These are phyloP conservation scores for Epichloe elymi DNA, from an alignment of 2,329 filamentous ascomycete species.

Conservation along the genomic window DNA sequence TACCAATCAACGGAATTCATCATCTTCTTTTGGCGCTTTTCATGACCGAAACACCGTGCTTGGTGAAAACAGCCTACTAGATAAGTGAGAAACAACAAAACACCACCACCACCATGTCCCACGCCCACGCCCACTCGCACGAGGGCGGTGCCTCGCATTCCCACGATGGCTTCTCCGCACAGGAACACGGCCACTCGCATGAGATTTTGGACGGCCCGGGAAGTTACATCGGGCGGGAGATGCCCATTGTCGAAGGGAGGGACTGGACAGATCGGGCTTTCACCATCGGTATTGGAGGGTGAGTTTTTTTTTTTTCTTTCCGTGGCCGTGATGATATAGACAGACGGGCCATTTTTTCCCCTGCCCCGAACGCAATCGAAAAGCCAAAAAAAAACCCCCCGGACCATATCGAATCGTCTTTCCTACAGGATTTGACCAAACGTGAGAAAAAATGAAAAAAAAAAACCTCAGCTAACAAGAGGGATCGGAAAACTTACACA, in stretches of 20 bases:
- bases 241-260: slow-evolving; percentile 82
- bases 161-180: slow-evolving; percentile 43
- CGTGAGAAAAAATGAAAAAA: too few species aligned
- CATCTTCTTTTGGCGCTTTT: too few species aligned
- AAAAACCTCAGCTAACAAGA: too few species aligned
- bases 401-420: too few species aligned
- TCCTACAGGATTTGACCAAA: too few species aligned
- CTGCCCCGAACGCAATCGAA: too few species aligned
- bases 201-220: slow-evolving; percentile 92
- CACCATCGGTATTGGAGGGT: slow-evolving; percentile 97
- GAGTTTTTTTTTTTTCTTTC: slow-evolving; percentile 16
- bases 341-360: not conserved
- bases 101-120: slow-evolving; percentile 18
- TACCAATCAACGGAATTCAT: too few species aligned
- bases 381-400: too few species aligned
- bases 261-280: slow-evolving; percentile 85
- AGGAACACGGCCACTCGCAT: slow-evolving; percentile 86
- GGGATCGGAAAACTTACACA: not conserved
- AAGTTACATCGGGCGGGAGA: slow-evolving; percentile 77
- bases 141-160: slow-evolving; percentile 41
- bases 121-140: slow-evolving; percentile 33
- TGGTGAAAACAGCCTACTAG: too few species aligned
- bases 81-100: too few species aligned
- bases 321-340: not conserved
- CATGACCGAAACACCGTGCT: too few species aligned